phyloP scores from a whole-genome alignment of 208 protist species.

The Trypanosoma vivax region DNA sequence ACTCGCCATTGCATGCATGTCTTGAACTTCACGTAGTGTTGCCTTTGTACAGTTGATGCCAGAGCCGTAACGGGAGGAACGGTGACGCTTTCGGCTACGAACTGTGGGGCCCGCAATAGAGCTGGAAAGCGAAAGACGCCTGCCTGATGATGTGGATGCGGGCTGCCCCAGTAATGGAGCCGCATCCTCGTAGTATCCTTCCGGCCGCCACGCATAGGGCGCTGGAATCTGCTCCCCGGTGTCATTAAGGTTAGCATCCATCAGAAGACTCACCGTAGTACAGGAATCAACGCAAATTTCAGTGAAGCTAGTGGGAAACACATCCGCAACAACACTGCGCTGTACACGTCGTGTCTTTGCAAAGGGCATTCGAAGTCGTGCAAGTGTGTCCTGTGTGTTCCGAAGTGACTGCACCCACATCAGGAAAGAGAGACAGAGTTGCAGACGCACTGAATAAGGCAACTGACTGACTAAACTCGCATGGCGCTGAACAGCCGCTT shows the following conservation, averaged over 20 bases:
- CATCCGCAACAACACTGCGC: slow-evolving; percentile 31
- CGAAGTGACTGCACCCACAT: slow-evolving; percentile 56
- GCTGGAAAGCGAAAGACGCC: too few species aligned
- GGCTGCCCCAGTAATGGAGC: too few species aligned
- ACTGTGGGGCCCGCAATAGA: too few species aligned
- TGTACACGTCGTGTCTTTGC: slow-evolving; percentile 30
- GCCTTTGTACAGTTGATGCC: not conserved
- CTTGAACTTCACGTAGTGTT: slow-evolving; percentile 42
- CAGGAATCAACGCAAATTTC: slow-evolving; percentile 59
- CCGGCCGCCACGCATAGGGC: slow-evolving; percentile 67
- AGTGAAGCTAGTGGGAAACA: slow-evolving; percentile 50
- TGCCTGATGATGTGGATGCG: too few species aligned
- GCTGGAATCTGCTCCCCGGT: slow-evolving; percentile 71
- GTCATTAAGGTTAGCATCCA: slow-evolving; percentile 37
- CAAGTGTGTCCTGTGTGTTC: slow-evolving; percentile 66
- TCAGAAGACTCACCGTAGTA: slow-evolving; percentile 41
- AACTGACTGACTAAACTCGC: slow-evolving; percentile 31
- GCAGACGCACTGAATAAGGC: slow-evolving; percentile 51
- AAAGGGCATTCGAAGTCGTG: slow-evolving; percentile 48
- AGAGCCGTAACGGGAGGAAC: too few species aligned
- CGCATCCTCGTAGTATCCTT: slow-evolving; percentile 31
- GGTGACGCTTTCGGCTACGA: too few species aligned
- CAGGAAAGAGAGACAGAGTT: slow-evolving; percentile 51
- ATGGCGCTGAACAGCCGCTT: slow-evolving; percentile 14
- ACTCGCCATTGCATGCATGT: slow-evolving; percentile 27